Evolutionary conservation across 306 rosid genomes (phyloP).

Genomic region (Quercus parvula): DNA sequence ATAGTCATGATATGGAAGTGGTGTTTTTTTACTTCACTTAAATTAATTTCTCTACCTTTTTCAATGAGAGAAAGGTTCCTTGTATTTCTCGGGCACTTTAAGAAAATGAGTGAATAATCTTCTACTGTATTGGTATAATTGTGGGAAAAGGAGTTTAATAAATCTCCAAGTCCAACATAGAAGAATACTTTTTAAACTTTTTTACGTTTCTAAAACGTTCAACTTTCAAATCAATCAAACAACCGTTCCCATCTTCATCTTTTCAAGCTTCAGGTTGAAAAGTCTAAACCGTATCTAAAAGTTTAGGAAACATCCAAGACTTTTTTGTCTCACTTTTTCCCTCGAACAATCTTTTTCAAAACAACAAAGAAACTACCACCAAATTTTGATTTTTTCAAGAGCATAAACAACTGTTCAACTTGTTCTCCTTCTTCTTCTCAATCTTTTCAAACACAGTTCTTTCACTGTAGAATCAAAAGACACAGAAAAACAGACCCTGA

Average conservation of each 20-base stretch:
- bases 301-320: constrained; percentile 16
- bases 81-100: neutral
- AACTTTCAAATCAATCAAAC: constrained; percentile 22
- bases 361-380: constrained; percentile 22
- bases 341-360: constrained; percentile 22
- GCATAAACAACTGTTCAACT: constrained; percentile 16
- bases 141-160: constrained; percentile 28
- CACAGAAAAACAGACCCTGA: neutral
- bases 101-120: constrained; percentile 28
- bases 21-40: neutral
- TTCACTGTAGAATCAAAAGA: constrained; percentile 16
- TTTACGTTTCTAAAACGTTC: constrained; percentile 35
- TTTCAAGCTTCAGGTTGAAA: constrained; percentile 36
- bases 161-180: constrained; percentile 24
- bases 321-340: constrained; percentile 10
- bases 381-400: neutral
- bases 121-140: neutral
- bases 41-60: neutral
- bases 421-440: constrained; percentile 19
- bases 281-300: constrained; percentile 23
- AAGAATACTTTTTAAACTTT: constrained; percentile 30
- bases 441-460: constrained; percentile 20
- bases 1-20: neutral
- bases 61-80: constrained; percentile 4
- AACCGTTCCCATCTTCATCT: constrained; percentile 27